Evolutionary conservation across 768 basidiomycete species (phyloP).

Genomic region (Psilocybe cubensis): DNA sequence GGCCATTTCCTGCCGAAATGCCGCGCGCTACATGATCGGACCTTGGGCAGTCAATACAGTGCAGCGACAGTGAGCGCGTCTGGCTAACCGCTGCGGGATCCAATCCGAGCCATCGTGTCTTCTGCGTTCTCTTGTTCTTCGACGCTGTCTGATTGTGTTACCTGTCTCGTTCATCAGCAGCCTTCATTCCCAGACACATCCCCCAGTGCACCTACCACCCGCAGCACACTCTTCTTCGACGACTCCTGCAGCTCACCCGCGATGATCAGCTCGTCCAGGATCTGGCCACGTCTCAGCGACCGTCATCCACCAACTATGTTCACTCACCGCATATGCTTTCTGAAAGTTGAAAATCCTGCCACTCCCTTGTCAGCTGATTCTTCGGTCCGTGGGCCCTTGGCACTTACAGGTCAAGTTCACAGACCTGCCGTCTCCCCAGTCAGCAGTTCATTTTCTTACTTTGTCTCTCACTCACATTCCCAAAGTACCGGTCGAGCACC

Average conservation of each 20-base stretch:
- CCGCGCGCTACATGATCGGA: constrained; percentile 43
- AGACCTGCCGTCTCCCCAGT: constrained; percentile 55
- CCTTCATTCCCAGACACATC: background rate
- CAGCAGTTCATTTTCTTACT: constrained; percentile 1
- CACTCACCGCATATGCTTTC: constrained; percentile 91
- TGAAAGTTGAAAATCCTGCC: constrained; percentile 98
- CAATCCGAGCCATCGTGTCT: constrained; percentile 77
- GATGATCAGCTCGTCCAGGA: constrained; percentile 96
- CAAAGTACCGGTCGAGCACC: constrained; percentile 91
- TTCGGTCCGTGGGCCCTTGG: constrained; percentile 4
- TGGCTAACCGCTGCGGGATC: constrained; percentile 76
- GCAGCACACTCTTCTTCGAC: constrained; percentile 87
- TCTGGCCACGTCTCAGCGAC: constrained; percentile 39
- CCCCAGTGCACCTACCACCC: constrained; percentile 37
- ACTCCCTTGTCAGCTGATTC: constrained; percentile 18
- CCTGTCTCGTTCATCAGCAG: constrained; percentile 48
- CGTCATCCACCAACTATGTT: background rate
- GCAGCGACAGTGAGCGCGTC: too few relatives aligned
- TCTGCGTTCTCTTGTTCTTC: constrained; percentile 88
- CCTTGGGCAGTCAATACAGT: constrained; percentile 33
- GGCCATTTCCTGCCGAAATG: background rate
- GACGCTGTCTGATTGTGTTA: constrained; percentile 82
- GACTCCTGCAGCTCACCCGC: constrained; percentile 98
- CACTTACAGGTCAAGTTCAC: constrained; percentile 92
- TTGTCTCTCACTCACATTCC: constrained; percentile 65